These are phyloP conservation scores for Plasmodium sp. DNA, from an alignment of 169 alveolate genomes.

Conservation along the genomic window DNA sequence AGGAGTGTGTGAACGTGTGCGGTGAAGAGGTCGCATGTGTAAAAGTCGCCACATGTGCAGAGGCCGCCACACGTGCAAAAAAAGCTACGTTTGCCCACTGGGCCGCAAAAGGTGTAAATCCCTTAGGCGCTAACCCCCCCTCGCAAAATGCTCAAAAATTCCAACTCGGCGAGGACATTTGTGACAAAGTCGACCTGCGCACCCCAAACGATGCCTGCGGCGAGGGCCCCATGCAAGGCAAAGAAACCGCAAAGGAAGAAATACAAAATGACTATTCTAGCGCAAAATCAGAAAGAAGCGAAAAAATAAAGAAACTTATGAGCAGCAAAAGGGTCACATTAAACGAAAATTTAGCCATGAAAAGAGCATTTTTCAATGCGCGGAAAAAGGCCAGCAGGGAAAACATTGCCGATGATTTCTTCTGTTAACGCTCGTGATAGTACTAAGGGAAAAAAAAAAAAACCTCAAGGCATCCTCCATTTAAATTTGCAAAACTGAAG, in stretches of 20 bases:
- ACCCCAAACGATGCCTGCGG: not conserved
- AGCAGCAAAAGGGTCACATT: conserved; percentile 53
- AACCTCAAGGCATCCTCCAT: not conserved
- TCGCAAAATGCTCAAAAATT: not conserved
- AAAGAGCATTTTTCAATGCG: conserved; percentile 45
- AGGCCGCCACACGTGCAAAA: not conserved
- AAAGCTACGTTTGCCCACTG: not conserved
- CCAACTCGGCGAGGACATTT: not conserved
- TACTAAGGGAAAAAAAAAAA: not conserved
- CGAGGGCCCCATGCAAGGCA: not conserved
- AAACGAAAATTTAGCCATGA: conserved; percentile 50
- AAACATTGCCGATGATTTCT: conserved; percentile 32
- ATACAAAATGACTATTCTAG: not conserved
- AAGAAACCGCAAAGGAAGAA: not conserved
- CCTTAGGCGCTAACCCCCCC: not conserved
- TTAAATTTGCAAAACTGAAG: not conserved
- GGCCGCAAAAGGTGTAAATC: not conserved
- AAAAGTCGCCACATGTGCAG: not conserved
- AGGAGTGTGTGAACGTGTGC: not conserved
- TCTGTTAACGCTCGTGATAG: conserved; percentile 21
- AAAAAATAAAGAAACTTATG: conserved; percentile 58
- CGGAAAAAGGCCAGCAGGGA: not conserved
- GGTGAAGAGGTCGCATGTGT: not conserved
- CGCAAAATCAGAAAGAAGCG: not conserved
- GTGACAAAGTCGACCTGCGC: not conserved